These are phyloP conservation scores for Pseudoneurospora amorphoporcata DNA, from an alignment of 495 filamentous ascomycete species.

Conservation along the genomic window DNA sequence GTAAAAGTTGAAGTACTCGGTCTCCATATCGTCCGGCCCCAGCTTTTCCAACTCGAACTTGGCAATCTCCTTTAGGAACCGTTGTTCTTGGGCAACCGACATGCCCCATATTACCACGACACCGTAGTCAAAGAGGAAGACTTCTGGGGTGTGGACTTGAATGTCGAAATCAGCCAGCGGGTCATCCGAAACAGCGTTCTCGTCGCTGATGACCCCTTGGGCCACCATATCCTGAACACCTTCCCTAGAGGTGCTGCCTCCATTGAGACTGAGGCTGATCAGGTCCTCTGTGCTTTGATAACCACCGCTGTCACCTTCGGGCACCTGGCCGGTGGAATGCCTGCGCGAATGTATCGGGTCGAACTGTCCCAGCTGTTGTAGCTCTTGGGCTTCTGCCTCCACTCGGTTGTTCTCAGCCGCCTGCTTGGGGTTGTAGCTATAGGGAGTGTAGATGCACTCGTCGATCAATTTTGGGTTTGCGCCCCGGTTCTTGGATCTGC, in stretches of 20 bases:
- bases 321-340: conserved; percentile 21
- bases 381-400: conserved; percentile 18
- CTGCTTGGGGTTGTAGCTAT: conserved; percentile 51
- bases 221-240: conserved; percentile 17
- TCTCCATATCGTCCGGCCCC: conserved; percentile 76
- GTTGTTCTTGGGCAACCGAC: conserved; percentile 70
- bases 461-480: conserved; percentile 85
- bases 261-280: conserved; percentile 11
- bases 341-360: conserved; percentile 45
- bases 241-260: conserved; percentile 9
- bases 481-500: conserved; percentile 59
- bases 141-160: conserved; percentile 76
- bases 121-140: conserved; percentile 95
- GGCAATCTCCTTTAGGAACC: conserved; percentile 87
- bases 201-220: conserved; percentile 16
- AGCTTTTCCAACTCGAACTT: conserved; percentile 92
- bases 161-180: conserved; percentile 52
- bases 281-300: conserved; percentile 18
- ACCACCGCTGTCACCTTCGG: neutral
- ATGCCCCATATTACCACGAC: conserved; percentile 99
- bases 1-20: conserved; percentile 98
- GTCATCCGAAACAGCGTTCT: conserved; percentile 18
- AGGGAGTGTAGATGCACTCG: conserved; percentile 94
- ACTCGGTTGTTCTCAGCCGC: neutral
- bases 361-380: conserved; percentile 37